Evolutionary conservation across 306 rosid species (phyloP), one percentile per base, ranked within the genome.

Genomic region (Cajanus cajan): DNA sequence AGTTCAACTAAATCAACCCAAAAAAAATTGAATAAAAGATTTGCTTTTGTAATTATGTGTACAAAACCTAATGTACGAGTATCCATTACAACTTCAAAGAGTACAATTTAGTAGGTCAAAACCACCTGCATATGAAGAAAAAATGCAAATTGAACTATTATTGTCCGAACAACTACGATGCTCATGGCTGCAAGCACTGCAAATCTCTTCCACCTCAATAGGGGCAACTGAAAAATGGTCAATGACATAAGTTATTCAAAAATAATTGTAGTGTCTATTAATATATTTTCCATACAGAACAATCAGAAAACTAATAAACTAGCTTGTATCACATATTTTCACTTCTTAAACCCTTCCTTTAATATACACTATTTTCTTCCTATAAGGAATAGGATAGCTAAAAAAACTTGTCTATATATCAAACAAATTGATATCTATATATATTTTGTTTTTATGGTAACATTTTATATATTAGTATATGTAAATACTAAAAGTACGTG

Each of bases 191-290:
- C 94, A 65, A 88, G 87, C 73, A 87, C 78, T 8, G 94, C 87
- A 80, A 69, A 88, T 83, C 88, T 88, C 86, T 92, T 92, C 97
- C 97, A 92, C 86, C 97, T 86, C 87, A 92, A 72, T 10, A 88
- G 15, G 31, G 97, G 97, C 76, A 92, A 41, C 97, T 92, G 80
- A 71, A 14, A 73, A 64, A 43, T 28, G 31, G 43, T 77, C 10
- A 33, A 14, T 66, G 58, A 55, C 40, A 28, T 3, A 15, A 25
- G 65, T 74, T 40, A 68, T 28, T 1, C 2, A 3, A 28, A 28
- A 28, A 28, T 31, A 55, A 13, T 78, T 28, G 31, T 28, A 28
- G 31, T n/a, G n/a, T 28, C 31, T 28, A 28, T 28, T 3, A 28
- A 28, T 28, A 22, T 25, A 14, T 3, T 28, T 28, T 52, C 31